Conservation (phyloP, 1,284 basidiomycete genomes). For the Ceratobasidium sp. region DNA sequence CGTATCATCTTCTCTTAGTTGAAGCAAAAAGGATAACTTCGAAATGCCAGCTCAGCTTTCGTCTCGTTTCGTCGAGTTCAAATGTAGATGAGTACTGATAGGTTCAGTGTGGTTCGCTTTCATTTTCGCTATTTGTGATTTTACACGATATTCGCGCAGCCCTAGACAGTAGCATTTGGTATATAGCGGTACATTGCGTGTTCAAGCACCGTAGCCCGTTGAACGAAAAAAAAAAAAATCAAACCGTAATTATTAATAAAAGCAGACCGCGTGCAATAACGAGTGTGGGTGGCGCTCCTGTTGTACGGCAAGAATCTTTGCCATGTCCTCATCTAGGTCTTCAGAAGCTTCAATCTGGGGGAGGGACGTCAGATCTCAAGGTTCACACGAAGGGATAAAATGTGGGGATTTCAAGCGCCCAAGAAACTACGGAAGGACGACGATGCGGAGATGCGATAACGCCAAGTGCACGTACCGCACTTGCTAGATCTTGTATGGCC, state of each 20-base stretch:
- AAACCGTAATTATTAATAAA: slow-evolving; percentile 69
- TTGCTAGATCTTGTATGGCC: slow-evolving; percentile 94
- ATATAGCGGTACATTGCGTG: too few species aligned
- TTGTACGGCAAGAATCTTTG: slow-evolving; percentile 84
- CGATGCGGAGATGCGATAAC: slow-evolving; percentile 33
- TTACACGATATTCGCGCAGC: too few species aligned
- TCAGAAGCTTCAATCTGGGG: slow-evolving; percentile 84
- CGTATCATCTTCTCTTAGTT: too few species aligned
- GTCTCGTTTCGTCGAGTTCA: too few species aligned
- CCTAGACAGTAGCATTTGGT: too few species aligned
- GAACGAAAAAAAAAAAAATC: slow-evolving; percentile 1
- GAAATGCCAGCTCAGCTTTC: too few species aligned
- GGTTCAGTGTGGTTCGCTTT: too few species aligned
- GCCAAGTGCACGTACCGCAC: slow-evolving; percentile 72
- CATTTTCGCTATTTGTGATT: too few species aligned
- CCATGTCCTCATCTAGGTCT: slow-evolving; percentile 94
- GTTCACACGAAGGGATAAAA: neutral
- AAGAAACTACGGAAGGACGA: slow-evolving; percentile 45
- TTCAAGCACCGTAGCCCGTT: slow-evolving; percentile 8
- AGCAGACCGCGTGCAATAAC: slow-evolving; percentile 91
- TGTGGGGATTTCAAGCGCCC: neutral
- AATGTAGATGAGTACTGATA: too few species aligned
- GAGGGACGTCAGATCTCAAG: neutral
- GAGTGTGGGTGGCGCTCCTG: slow-evolving; percentile 93
- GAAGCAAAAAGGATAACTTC: too few species aligned